These are phyloP conservation scores for Alternaria tenuissima DNA, from an alignment of 2,329 filamentous ascomycete genomes.

Conservation along the genomic window DNA sequence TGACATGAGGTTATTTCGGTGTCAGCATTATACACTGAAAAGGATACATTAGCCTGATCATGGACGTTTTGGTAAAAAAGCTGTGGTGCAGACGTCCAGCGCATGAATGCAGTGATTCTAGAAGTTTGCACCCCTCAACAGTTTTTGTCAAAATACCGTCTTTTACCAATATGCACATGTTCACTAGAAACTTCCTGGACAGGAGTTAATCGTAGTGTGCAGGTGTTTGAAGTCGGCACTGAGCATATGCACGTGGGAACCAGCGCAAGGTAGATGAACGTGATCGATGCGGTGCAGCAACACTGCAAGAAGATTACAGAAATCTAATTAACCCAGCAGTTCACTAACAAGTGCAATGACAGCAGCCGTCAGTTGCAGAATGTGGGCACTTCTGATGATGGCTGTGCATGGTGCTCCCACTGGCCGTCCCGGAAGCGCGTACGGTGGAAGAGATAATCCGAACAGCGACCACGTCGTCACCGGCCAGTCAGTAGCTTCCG, in stretches of 20 bases:
- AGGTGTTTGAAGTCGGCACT: background rate
- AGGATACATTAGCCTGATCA: background rate
- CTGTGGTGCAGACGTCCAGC: background rate
- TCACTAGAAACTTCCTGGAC: background rate
- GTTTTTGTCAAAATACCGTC: background rate
- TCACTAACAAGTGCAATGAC: background rate
- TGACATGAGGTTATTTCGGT: background rate
- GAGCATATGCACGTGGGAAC: background rate
- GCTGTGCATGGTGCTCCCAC: slow-evolving; percentile 24
- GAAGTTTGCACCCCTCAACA: background rate
- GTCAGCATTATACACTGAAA: background rate
- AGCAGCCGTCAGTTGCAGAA: background rate
- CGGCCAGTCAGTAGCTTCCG: slow-evolving; percentile 11
- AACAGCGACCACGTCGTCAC: slow-evolving; percentile 37
- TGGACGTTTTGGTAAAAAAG: background rate
- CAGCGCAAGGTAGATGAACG: background rate
- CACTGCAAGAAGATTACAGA: background rate
- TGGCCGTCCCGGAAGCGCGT: slow-evolving; percentile 28
- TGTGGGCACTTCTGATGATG: slow-evolving; percentile 18
- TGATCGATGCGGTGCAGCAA: background rate
- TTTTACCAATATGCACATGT: background rate
- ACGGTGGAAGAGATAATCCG: slow-evolving; percentile 40
- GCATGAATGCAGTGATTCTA: background rate
- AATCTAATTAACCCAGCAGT: background rate
- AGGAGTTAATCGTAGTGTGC: background rate